Base-by-base conservation (phyloP, 225 moss, liverwort and hornwort genomes). In the Anthoceros angustus region DNA sequence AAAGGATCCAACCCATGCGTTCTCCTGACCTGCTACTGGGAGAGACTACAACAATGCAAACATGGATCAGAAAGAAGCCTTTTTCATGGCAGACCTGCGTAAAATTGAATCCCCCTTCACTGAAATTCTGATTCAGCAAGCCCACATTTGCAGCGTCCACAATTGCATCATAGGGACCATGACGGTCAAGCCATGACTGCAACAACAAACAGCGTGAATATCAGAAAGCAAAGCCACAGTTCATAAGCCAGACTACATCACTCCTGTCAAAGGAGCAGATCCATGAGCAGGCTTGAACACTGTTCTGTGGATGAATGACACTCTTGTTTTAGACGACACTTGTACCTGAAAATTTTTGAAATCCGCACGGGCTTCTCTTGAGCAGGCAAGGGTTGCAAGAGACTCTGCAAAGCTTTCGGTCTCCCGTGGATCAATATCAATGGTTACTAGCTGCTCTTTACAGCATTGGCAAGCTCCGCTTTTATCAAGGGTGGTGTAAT, bases 131-230 rank as follows among this genome's bases (percentile, higher is more conserved):
- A 70, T 92, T 91, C 42, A 80, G 88, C 42, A 98, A 71, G 5
- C 88, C 95, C 42, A 98, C 74, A 62, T 98, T 98, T 63, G 95
- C 91, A 68, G 88, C 95, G 72, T 98, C 91, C 63, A 98, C 81
- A 62, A 98, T 87, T 25, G 82, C 80, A 80, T 87, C 95, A 73
- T 85, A 92, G 42, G 95, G 95, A 20, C 85, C 95, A 72, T 87
- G 72, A 42, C 72, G 72, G 63, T 87, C 86, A 63, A 91, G 79
- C 95, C 95, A 98, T 62, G 77, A 88, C 91, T 98, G 85, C 70
- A 79, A n/a, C 23, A 5, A 23, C 18, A 18, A 23, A 9, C n/a
- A 55, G 14, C n/a, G 8, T 55, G 40, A 48, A 69, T 70, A 9
- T 25, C 38, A 0, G 39, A 38, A 20, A 15, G 20, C 12, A 60